Percentiles rank a stretch among this genome's conserved stretches.
phyloP scores from a whole-genome alignment of 176 grass and related monocot species.

The Raddia guianensis region DNA sequence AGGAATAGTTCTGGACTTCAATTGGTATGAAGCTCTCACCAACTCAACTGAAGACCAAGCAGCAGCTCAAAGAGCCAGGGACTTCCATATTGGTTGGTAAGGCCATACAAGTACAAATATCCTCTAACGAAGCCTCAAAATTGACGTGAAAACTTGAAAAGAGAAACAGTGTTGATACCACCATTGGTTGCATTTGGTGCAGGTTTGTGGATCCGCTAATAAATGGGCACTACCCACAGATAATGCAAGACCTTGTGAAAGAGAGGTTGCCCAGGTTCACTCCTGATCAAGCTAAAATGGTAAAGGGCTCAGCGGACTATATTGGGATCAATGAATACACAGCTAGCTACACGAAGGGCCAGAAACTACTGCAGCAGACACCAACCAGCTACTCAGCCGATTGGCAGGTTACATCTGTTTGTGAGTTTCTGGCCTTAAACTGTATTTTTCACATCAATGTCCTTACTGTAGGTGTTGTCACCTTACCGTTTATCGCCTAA shows the following conservation, averaged over 20 bases:
- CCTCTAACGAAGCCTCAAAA: neutral
- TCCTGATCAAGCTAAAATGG: slow-evolving; percentile 62
- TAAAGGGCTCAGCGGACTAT: slow-evolving; percentile 87
- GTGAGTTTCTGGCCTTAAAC: slow-evolving; percentile 38
- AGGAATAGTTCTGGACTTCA: slow-evolving; percentile 76
- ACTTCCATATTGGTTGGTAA: slow-evolving; percentile 95
- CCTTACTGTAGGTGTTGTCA: neutral
- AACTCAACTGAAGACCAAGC: slow-evolving; percentile 66
- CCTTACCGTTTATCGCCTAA: neutral
- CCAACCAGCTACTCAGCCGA: slow-evolving; percentile 67
- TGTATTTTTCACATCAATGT: neutral
- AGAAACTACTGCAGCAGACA: slow-evolving; percentile 41
- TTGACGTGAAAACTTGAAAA: neutral
- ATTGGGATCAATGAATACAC: slow-evolving; percentile 95
- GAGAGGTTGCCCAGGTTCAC: slow-evolving; percentile 71
- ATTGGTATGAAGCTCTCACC: slow-evolving; percentile 71
- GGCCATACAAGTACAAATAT: neutral
- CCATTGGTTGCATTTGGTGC: slow-evolving; percentile 7
- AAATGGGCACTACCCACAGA: slow-evolving; percentile 68
- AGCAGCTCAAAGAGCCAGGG: slow-evolving; percentile 86
- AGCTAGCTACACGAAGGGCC: slow-evolving; percentile 64
- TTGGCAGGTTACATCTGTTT: slow-evolving; percentile 68
- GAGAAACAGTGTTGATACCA: neutral
- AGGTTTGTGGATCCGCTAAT: slow-evolving; percentile 87
- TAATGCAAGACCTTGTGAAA: slow-evolving; percentile 73